phyloP scores from a whole-genome alignment of 129 eudicot species.

The Artemisia annua region DNA sequence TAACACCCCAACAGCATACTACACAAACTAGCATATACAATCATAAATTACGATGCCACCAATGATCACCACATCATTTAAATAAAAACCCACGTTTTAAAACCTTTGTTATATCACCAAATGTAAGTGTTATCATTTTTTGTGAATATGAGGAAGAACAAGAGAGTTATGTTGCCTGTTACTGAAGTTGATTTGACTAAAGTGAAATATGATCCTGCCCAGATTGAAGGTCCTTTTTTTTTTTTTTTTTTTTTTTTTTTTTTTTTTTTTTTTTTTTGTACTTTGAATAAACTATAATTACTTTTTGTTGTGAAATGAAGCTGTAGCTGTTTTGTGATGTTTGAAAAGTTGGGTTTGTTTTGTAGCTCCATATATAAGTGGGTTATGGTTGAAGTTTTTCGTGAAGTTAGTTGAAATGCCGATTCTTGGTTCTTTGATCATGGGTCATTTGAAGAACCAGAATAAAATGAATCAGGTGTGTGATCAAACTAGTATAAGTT shows the following conservation, averaged over 20 bases:
- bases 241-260: too few species aligned
- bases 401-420: constrained; percentile 62
- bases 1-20: too few species aligned
- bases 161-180: constrained; percentile 57
- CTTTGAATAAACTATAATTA: not conserved
- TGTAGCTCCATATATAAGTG: constrained; percentile 82
- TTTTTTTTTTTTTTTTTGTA: not conserved
- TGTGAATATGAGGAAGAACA: constrained; percentile 61
- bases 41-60: not conserved
- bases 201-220: constrained; percentile 51
- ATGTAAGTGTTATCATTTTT: constrained; percentile 26
- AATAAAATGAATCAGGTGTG: constrained; percentile 67
- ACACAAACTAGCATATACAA: too few species aligned
- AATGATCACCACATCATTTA: not conserved
- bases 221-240: constrained; percentile 44
- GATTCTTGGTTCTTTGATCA: constrained; percentile 57
- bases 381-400: constrained; percentile 44
- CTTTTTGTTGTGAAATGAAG: not conserved
- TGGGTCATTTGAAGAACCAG: constrained; percentile 60
- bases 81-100: not conserved
- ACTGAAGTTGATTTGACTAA: constrained; percentile 55
- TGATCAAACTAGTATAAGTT: not conserved
- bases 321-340: not conserved
- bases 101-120: not conserved
- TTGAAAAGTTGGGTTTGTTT: constrained; percentile 20